Evolutionary conservation across 176 grass and related monocot species (phyloP).

Genomic region (Oryza punctata): DNA sequence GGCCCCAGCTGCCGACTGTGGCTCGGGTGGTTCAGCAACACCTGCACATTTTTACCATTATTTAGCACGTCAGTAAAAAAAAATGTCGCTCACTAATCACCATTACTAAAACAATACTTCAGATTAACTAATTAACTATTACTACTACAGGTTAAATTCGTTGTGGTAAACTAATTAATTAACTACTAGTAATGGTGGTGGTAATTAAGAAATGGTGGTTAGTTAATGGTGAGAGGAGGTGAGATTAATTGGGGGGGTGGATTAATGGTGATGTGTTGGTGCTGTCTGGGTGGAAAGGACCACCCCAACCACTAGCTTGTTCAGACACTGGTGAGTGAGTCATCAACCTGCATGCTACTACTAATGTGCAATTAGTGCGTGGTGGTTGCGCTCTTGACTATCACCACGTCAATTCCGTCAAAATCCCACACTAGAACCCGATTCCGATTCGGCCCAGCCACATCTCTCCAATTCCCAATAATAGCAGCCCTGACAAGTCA

Average conservation of each 20-base stretch:
- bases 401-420: constrained; percentile 26
- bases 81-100: not conserved
- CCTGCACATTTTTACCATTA: constrained; percentile 32
- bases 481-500: not conserved
- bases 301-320: constrained; percentile 44
- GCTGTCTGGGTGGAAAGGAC: constrained; percentile 46
- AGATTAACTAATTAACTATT: too few relatives aligned
- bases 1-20: constrained; percentile 41
- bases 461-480: not conserved
- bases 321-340: not conserved
- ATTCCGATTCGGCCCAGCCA: too few relatives aligned
- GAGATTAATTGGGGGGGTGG: not conserved
- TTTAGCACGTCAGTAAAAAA: not conserved
- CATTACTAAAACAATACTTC: too few relatives aligned
- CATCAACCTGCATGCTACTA: not conserved
- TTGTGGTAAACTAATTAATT: not conserved
- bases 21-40: constrained; percentile 64
- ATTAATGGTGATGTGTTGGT: constrained; percentile 27
- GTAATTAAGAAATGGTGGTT: not conserved
- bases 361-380: not conserved
- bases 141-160: not conserved
- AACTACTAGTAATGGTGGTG: too few relatives aligned
- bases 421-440: not conserved
- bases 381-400: constrained; percentile 45
- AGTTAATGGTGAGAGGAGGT: not conserved